These are phyloP conservation scores for Cyanidium caldarium DNA, from an alignment of 23 red algal genomes.

Conservation along the genomic window DNA sequence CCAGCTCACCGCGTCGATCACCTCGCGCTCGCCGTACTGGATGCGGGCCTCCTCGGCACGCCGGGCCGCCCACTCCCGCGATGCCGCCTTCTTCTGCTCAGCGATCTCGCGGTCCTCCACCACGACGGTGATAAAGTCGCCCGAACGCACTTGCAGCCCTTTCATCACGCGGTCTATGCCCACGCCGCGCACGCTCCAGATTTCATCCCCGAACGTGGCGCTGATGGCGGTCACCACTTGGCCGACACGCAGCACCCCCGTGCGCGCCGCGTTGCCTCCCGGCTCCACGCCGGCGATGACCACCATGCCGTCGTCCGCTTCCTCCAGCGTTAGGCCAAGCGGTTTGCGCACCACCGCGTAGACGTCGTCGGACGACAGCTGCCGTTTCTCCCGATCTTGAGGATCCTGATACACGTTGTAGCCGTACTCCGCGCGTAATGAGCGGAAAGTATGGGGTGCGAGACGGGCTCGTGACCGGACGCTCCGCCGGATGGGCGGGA, in stretches of 20 bases:
- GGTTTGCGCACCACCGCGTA: conserved; percentile 64
- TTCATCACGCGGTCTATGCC: conserved; percentile 92
- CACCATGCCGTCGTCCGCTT: conserved; percentile 95
- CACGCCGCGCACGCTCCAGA: conserved; percentile 90
- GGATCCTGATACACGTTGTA: conserved; percentile 96
- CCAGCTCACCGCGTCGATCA: conserved; percentile 88
- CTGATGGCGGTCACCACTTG: conserved; percentile 87
- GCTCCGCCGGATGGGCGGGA: no score
- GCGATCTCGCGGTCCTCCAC: conserved; percentile 54
- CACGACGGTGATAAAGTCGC: conserved; percentile 79
- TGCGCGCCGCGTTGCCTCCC: conserved; percentile 67
- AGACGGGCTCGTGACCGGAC: no score
- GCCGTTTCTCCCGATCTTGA: conserved; percentile 55
- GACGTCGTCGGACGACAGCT: conserved; percentile 33
- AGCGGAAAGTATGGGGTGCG: not conserved
- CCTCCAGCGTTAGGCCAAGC: conserved; percentile 73
- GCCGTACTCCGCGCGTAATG: conserved; percentile 25
- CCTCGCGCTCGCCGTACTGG: conserved; percentile 74
- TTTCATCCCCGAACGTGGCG: conserved; percentile 94
- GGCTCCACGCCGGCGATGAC: conserved; percentile 76
- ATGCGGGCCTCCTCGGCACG: conserved; percentile 49
- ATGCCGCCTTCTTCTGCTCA: conserved; percentile 40
- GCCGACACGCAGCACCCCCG: conserved; percentile 54
- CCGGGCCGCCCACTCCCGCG: conserved; percentile 23
- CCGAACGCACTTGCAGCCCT: conserved; percentile 63